Base-by-base conservation (phyloP, 2,329 filamentous ascomycete species). In the Calonectria pteridis region DNA sequence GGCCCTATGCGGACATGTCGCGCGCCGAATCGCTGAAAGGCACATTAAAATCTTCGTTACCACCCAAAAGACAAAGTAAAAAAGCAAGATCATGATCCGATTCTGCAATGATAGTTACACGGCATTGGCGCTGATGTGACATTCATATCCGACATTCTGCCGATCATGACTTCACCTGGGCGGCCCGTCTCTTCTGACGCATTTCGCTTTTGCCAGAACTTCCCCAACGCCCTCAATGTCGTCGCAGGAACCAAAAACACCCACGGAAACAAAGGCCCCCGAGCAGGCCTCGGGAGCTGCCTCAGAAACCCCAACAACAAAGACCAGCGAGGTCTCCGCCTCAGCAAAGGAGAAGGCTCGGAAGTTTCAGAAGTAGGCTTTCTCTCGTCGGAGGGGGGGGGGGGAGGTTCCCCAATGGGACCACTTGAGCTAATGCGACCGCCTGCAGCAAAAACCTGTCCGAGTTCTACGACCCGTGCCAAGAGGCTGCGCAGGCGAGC, bases 391-490 rank as follows among this genome's bases (percentile, higher is more conserved):
- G 40, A 43, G 43, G 43, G 23, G 4, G 23, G 23, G 11, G n/a
- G 20, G 35, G 31, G n/a, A n/a, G n/a, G n/a, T n/a, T 33, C 18
- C 49, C 40, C 28, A 26, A 62, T 46, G 14, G 16, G 33, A n/a
- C 31, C 23, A 28, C 23, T 18, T 20, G 26, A 62, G 28, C 73
- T 78, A 68, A 75, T 18, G 20, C 55, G 29, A 49, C 29, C 58
- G 23, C 23, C 29, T 26, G 74, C 81, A 98, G 96, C 78, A 98
- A 98, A 88, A 90, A 89, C 69, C 91, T 93, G 81, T 98, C 95
- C 88, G 93, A 98, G 83, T 98, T 94, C 86, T 95, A 94, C 84
- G 97, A 99, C 81, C 97, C 97, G 2, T 99, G 97, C 85, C 96
- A 98, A 84, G 96, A 98, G 81, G 95, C 95, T 6, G 96, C 97